Evolutionary conservation across 768 basidiomycete species (phyloP).

Genomic region (Boletales sp.): DNA sequence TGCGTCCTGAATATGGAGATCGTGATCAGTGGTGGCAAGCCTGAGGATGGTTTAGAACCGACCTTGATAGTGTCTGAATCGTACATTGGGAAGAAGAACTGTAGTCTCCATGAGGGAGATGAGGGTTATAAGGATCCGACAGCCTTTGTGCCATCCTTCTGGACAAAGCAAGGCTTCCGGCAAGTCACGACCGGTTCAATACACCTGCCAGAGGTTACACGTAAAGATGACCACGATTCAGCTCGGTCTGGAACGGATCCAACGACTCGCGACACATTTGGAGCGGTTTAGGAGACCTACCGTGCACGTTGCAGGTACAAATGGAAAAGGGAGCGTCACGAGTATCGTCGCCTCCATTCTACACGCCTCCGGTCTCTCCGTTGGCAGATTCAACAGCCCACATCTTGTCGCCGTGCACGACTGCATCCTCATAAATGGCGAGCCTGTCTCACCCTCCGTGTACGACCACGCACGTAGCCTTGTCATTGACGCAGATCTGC

Average conservation of each 20-base stretch:
- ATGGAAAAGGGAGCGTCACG: conserved; percentile 95
- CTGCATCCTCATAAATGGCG: conserved; percentile 64
- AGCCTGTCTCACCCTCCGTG: conserved; percentile 42
- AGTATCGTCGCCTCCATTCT: conserved; percentile 79
- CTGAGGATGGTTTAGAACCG: not conserved
- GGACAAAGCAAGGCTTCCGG: too few relatives aligned
- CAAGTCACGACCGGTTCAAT: too few relatives aligned
- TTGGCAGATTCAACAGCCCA: conserved; percentile 90
- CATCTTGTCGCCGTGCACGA: conserved; percentile 81
- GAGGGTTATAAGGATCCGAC: not conserved
- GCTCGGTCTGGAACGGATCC: conserved; percentile 60
- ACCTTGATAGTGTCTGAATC: conserved; percentile 17
- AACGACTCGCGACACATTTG: conserved; percentile 48
- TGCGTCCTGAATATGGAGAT: conserved; percentile 8
- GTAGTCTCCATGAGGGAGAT: not conserved
- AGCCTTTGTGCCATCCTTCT: too few relatives aligned
- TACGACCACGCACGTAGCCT: conserved; percentile 46
- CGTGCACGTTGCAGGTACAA: conserved; percentile 90
- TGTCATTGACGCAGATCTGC: conserved; percentile 48
- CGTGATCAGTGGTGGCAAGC: not conserved
- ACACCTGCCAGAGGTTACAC: not conserved
- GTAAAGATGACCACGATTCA: conserved; percentile 55
- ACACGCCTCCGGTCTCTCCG: conserved; percentile 45
- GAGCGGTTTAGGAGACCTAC: conserved; percentile 73
- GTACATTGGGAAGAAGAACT: conserved; percentile 9